Evolutionary conservation across 2,329 filamentous ascomycete species (phyloP).

Genomic region (Exophiala phaeomuriformis): DNA sequence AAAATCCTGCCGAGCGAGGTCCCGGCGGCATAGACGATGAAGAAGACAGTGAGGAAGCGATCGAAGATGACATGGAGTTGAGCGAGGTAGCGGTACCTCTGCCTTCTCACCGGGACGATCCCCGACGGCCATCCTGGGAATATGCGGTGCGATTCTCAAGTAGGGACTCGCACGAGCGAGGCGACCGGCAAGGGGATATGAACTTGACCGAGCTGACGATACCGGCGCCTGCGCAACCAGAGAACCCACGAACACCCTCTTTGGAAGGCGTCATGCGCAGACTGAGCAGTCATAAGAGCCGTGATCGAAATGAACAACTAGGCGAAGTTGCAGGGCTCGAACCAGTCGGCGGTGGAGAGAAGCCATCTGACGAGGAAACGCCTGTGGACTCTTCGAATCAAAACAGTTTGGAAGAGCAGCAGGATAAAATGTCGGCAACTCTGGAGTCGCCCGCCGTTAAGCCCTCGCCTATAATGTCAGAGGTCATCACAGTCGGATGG

Average conservation of each 20-base stretch:
- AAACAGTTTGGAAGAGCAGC: conserved; percentile 9
- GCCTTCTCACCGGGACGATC: conserved; percentile 5
- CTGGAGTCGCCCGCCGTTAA: not conserved
- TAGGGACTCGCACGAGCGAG: not conserved
- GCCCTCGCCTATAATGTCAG: conserved; percentile 3
- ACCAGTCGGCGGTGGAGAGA: not conserved
- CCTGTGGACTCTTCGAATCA: not conserved
- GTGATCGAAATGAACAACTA: conserved; percentile 1
- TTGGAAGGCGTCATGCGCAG: conserved; percentile 9
- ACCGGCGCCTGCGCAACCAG: conserved; percentile 1
- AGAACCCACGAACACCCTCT: not conserved
- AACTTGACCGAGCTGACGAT: conserved; percentile 10
- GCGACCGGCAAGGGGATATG: not conserved
- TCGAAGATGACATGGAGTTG: conserved; percentile 4
- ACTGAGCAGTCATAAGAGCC: conserved; percentile 1
- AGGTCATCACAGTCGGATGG: conserved; percentile 56
- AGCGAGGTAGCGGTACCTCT: conserved; percentile 7
- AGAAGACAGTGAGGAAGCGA: conserved; percentile 1
- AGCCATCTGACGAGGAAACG: conserved; percentile 10
- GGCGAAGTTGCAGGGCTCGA: conserved; percentile 8
- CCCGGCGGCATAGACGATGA: not conserved
- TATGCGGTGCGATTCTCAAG: not conserved
- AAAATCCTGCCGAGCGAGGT: not conserved
- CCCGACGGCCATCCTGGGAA: conserved; percentile 6
- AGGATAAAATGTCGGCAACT: conserved; percentile 2